Evolutionary conservation across 2,329 filamentous ascomycete genomes (phyloP), one percentile per base, ranked within the genome.

Genomic region (Colletotrichum orbiculare): DNA sequence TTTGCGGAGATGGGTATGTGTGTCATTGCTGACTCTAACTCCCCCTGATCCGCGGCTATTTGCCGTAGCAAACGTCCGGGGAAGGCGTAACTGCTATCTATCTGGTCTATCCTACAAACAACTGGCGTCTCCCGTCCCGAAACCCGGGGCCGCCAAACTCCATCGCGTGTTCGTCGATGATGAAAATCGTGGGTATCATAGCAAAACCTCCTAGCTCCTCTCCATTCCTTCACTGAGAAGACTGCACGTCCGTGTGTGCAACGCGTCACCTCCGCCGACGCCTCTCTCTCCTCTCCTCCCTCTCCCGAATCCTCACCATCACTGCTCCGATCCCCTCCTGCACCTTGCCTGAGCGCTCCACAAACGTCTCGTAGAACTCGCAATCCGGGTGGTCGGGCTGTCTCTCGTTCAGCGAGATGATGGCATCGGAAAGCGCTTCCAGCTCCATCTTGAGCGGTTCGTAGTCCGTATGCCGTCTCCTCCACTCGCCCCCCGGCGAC

Each of bases 281-380:
- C 10, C 59, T 12, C 39, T 64, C 59, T 47, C 63, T 48, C 25
- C 52, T 66, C 25, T 64, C 63, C 35, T 66, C 64, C n/a, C 64
- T 45, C 41, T 67, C 64, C n/a, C 60, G 64, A n/a, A 68, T 61
- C 49, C 54, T 55, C 11, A 43, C 54, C 47, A 67, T 10, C 4
- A 67, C 67, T 3, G 46, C 48, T 4, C 54, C 67, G 11, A 68
- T 68, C 3, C 55, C 45, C 4, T 64, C 57, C 45, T 68, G 64
- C 17, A 67, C 45, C 25, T 64, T 67, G 0, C 48, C 65, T n/a
- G 64, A 67, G 6, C 56, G 43, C 48, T 67, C 67, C 43, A 58
- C 42, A 15, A 68, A 68, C 13, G 57, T 53, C 4, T 67, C 56
- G 49, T 68, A 67, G 15, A 67, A 68, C 43, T 67, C 64, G 34